A percentile compares a stretch with the other conserved stretches of the same genome.
Evolutionary conservation across 75 land plant genomes (phyloP).

Genomic region (Gnetum montanum): DNA sequence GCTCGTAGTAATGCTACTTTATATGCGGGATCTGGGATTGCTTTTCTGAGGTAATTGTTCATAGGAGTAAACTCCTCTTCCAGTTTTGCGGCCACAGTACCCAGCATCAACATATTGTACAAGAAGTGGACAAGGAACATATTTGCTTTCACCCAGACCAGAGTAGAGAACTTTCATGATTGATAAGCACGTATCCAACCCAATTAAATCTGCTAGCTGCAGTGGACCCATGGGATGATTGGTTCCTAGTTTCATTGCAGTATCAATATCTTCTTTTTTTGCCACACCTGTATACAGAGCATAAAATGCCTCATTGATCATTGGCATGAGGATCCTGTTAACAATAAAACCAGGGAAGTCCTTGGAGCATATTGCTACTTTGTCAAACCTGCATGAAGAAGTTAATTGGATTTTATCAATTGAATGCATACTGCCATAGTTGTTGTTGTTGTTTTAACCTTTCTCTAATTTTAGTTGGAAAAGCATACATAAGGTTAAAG

Average conservation of each 20-base stretch:
- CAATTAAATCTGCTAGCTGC: constrained; percentile 85
- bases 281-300: constrained; percentile 77
- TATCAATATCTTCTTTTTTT: constrained; percentile 81
- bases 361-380: constrained; percentile 63
- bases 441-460: too few species aligned
- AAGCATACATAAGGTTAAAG: too few species aligned
- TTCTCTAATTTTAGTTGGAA: too few species aligned
- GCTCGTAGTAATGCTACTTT: too few species aligned
- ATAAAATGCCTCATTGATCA: constrained; percentile 90
- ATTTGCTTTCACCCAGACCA: constrained; percentile 80
- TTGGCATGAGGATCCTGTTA: constrained; percentile 92
- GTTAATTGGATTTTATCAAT: not conserved
- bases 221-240: constrained; percentile 98
- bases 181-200: constrained; percentile 82
- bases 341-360: constrained; percentile 91
- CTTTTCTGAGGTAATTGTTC: not conserved
- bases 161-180: constrained; percentile 63
- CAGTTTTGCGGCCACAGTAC: constrained; percentile 71
- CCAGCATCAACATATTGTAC: constrained; percentile 94
- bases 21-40: constrained; percentile 1
- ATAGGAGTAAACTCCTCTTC: constrained; percentile 70
- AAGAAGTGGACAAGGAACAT: constrained; percentile 84
- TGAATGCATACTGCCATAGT: too few species aligned
- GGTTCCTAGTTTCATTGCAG: constrained; percentile 88
- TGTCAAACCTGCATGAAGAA: constrained; percentile 62